Conservation (phyloP, 1,284 basidiomycete genomes). For the Anthracocystis panici-leucophaei region DNA sequence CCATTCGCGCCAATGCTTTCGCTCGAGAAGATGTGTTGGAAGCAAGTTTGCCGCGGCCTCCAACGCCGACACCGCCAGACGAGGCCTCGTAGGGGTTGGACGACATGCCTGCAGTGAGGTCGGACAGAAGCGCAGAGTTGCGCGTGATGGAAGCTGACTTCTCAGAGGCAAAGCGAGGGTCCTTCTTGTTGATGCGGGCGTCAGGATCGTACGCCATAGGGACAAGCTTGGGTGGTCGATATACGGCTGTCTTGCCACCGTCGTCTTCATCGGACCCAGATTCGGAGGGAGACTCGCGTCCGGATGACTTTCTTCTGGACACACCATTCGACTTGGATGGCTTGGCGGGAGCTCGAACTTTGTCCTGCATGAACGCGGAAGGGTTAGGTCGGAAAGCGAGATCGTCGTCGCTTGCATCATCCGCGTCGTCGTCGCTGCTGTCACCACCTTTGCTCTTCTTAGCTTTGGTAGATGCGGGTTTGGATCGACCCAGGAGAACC, state of each 20-base stretch:
- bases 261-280: conserved; percentile 26
- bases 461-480: conserved; percentile 9
- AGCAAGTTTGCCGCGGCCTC: conserved; percentile 44
- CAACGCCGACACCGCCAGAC: conserved; percentile 62
- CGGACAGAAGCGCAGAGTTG: conserved; percentile 63
- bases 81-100: conserved; percentile 66
- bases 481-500: conserved; percentile 30
- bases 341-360: conserved; percentile 26
- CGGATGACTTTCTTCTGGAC: conserved; percentile 40
- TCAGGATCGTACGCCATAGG: conserved; percentile 87
- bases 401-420: conserved; percentile 75
- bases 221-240: conserved; percentile 90
- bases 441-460: conserved; percentile 70
- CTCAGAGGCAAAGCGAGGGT: conserved; percentile 66
- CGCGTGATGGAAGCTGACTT: conserved; percentile 43
- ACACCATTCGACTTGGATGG: conserved; percentile 54
- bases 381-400: conserved; percentile 93
- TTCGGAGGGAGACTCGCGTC: conserved; percentile 67
- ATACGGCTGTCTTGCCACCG: conserved; percentile 73
- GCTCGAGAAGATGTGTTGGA: conserved; percentile 74
- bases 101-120: conserved; percentile 64
- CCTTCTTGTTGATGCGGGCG: conserved; percentile 72
- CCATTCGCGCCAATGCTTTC: conserved; percentile 82
- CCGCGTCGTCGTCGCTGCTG: conserved; percentile 72
- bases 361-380: conserved; percentile 57